Percentiles rank a stretch among this genome's conserved stretches.
Evolutionary conservation across 2,329 filamentous ascomycete species (phyloP).

Genomic region (Arthrinium puccinioides): DNA sequence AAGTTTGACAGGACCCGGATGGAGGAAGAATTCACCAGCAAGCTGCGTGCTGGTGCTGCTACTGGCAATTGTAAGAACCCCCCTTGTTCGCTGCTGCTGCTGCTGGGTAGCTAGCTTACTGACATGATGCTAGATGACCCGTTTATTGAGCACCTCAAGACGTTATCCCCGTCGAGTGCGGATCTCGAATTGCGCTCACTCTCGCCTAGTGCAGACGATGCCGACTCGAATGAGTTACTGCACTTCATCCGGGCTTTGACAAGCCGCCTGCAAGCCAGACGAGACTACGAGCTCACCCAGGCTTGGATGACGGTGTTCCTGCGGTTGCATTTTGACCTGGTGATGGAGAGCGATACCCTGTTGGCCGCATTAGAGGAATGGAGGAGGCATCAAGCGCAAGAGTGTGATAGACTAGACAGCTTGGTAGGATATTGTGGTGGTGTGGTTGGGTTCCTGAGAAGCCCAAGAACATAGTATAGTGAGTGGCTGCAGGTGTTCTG

Average conservation of each 20-base stretch:
- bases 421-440: slow-evolving; percentile 84
- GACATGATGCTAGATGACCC: slow-evolving; percentile 39
- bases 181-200: slow-evolving; percentile 89
- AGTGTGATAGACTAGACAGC: slow-evolving; percentile 62
- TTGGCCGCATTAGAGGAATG: slow-evolving; percentile 58
- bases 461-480: slow-evolving; percentile 38
- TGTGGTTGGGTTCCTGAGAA: slow-evolving; percentile 74
- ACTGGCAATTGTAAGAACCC: slow-evolving; percentile 52
- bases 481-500: not conserved
- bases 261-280: slow-evolving; percentile 55
- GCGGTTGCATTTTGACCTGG: slow-evolving; percentile 60
- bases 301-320: slow-evolving; percentile 97
- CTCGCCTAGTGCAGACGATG: slow-evolving; percentile 34
- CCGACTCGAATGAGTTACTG: slow-evolving; percentile 61
- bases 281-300: slow-evolving; percentile 89
- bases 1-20: slow-evolving; percentile 53
- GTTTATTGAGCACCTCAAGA: slow-evolving; percentile 73
- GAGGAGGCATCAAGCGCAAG: slow-evolving; percentile 64
- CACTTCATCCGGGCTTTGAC: slow-evolving; percentile 80
- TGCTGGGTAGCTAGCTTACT: not conserved
- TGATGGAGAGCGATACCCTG: slow-evolving; percentile 44
- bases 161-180: slow-evolving; percentile 73
- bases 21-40: slow-evolving; percentile 51
- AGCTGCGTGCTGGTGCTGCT: slow-evolving; percentile 44
- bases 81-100: not conserved